Percentiles rank a stretch among this genome's conserved stretches.
These are phyloP conservation scores for Boletus semigastroideus DNA, from an alignment of 1,284 basidiomycete species.

Conservation along the genomic window DNA sequence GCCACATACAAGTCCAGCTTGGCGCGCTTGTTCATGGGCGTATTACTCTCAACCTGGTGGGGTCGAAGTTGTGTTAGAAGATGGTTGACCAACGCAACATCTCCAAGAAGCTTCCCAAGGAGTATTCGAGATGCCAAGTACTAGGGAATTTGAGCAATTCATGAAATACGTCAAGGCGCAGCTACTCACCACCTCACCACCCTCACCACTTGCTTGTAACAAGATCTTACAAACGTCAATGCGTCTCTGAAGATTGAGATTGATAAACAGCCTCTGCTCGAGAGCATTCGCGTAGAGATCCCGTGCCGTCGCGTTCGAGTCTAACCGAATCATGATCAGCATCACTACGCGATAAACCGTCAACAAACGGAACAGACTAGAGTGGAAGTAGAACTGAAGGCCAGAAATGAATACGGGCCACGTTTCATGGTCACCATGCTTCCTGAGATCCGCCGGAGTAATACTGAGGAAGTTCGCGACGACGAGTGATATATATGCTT, in stretches of 20 bases:
- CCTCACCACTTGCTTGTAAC: constrained; percentile 47
- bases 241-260: constrained; percentile 52
- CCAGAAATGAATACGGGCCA: constrained; percentile 52
- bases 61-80: constrained; percentile 62
- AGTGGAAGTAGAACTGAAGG: constrained; percentile 45
- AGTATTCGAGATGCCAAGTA: constrained; percentile 51
- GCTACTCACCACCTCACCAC: constrained; percentile 47
- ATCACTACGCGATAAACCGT: neutral
- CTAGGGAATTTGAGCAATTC: constrained; percentile 32
- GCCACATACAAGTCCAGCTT: constrained; percentile 56
- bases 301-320: constrained; percentile 33
- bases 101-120: constrained; percentile 46
- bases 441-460: constrained; percentile 44
- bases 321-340: constrained; percentile 23
- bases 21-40: constrained; percentile 60
- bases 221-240: constrained; percentile 54
- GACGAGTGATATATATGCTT: constrained; percentile 49
- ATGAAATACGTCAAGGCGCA: neutral
- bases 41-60: constrained; percentile 36
- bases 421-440: constrained; percentile 32
- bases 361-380: constrained; percentile 38
- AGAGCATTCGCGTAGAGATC: constrained; percentile 44
- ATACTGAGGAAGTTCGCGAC: constrained; percentile 58
- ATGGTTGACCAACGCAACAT: constrained; percentile 53
- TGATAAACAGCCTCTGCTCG: constrained; percentile 51